phyloP scores from a whole-genome alignment of 108 stramenopile genomes.

The Aurantiochytrium sp. region DNA sequence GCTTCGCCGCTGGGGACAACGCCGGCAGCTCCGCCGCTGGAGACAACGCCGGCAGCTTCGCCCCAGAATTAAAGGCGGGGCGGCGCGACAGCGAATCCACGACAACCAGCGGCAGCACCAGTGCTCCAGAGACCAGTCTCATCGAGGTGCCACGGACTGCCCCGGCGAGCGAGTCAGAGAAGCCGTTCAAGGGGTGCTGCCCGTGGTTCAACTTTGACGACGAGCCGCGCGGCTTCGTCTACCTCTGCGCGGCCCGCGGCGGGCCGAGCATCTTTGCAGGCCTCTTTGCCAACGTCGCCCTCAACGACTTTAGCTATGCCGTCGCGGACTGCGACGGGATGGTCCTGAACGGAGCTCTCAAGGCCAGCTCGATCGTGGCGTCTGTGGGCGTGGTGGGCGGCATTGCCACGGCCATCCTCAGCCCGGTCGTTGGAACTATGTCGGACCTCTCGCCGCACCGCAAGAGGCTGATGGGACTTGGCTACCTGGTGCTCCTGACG shows the following conservation, averaged over 20 bases:
- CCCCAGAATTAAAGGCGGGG: too few relatives aligned
- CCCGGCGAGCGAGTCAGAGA: too few relatives aligned
- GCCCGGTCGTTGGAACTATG: background rate
- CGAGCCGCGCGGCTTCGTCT: slow-evolving; percentile 4
- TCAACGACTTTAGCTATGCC: background rate
- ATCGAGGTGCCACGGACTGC: too few relatives aligned
- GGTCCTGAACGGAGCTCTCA: background rate
- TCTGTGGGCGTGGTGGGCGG: background rate
- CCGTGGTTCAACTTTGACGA: too few relatives aligned
- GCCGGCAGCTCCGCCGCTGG: too few relatives aligned
- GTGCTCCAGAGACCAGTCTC: too few relatives aligned
- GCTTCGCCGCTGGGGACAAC: too few relatives aligned
- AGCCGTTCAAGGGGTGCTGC: too few relatives aligned
- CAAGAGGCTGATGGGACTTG: background rate
- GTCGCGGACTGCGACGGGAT: slow-evolving; percentile 9
- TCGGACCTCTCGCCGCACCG: background rate
- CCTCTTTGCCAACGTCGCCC: background rate
- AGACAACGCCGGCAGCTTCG: too few relatives aligned
- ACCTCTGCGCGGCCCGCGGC: background rate
- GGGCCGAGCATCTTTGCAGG: background rate
- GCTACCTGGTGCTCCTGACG: background rate
- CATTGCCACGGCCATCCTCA: background rate
- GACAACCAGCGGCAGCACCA: too few relatives aligned
- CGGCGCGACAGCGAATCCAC: too few relatives aligned
- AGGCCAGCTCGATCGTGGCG: background rate